Conservation (phyloP, 2,329 filamentous ascomycete species). For the Colletotrichum sp. region DNA sequence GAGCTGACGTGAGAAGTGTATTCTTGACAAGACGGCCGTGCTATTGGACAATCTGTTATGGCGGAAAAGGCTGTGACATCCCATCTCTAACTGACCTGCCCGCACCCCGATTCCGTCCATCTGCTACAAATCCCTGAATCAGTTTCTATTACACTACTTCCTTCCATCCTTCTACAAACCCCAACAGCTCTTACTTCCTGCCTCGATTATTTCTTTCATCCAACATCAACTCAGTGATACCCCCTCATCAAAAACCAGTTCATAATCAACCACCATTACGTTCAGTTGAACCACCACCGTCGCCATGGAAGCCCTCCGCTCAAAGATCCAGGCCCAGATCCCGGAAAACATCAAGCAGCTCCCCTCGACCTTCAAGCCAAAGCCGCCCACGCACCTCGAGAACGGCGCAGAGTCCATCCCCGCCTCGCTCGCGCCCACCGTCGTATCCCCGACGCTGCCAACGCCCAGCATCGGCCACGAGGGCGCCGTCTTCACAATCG, state of each 20-base stretch:
- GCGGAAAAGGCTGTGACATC: neutral
- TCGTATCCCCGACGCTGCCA: slow-evolving; percentile 6
- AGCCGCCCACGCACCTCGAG: slow-evolving; percentile 12
- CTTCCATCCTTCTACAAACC: neutral
- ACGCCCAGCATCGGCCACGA: slow-evolving; percentile 2
- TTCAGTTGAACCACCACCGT: neutral
- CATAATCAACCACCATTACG: neutral
- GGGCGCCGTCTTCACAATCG: slow-evolving; percentile 23
- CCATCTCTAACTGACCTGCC: neutral
- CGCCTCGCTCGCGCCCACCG: slow-evolving; percentile 7
- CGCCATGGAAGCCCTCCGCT: slow-evolving; percentile 9
- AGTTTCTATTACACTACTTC: neutral
- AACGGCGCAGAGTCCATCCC: slow-evolving; percentile 15
- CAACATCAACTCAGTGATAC: neutral
- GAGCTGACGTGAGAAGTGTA: neutral
- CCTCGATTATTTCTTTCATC: neutral
- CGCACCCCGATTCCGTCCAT: neutral
- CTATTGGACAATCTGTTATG: neutral
- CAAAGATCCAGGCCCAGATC: slow-evolving; percentile 12
- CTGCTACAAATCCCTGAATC: slow-evolving; percentile 2
- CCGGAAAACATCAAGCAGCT: slow-evolving; percentile 14
- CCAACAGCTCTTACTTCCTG: neutral
- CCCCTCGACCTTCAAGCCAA: slow-evolving; percentile 15
- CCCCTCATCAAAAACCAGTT: neutral
- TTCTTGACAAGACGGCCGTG: neutral